Conservation (phyloP, 108 stramenopile species). For the Licmophora abbreviata region DNA sequence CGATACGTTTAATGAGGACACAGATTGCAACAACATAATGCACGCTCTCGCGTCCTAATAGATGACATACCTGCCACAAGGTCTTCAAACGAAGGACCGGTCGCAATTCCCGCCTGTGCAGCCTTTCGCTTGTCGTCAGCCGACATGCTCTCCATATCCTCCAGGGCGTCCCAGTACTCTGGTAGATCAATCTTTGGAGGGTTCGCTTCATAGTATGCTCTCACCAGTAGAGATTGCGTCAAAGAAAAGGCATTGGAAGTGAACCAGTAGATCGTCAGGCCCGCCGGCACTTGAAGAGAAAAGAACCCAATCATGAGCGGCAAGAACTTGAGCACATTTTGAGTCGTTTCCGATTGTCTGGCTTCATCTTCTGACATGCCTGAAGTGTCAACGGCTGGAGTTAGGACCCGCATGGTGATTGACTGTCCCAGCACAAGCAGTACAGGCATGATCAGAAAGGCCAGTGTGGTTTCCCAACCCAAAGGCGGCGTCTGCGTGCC, state of each 20-base stretch:
- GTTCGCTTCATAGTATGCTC: conserved; percentile 73
- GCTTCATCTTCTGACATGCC: conserved; percentile 51
- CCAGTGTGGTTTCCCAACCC: conserved; percentile 91
- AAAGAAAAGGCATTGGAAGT: conserved; percentile 86
- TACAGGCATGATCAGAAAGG: conserved; percentile 87
- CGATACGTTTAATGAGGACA: conserved; percentile 1
- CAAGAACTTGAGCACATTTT: conserved; percentile 80
- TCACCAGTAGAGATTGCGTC: conserved; percentile 58
- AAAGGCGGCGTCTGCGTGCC: conserved; percentile 52
- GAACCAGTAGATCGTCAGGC: conserved; percentile 94
- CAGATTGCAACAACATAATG: background rate
- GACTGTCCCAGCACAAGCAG: conserved; percentile 82
- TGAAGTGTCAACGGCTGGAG: conserved; percentile 66
- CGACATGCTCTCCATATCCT: conserved; percentile 51
- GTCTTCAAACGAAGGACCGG: conserved; percentile 65
- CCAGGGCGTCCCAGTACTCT: conserved; percentile 80
- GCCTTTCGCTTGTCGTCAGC: conserved; percentile 71
- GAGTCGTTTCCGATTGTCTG: conserved; percentile 51
- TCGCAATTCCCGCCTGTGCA: conserved; percentile 61
- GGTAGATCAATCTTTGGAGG: conserved; percentile 80
- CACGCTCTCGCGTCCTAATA: background rate
- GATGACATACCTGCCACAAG: conserved; percentile 36
- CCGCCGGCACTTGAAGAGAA: conserved; percentile 93
- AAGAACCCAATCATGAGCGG: conserved; percentile 94
- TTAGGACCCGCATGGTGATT: conserved; percentile 75